Evolutionary conservation across 169 alveolate genomes (phyloP).

Genomic region (Cryptosporidium andersoni): DNA sequence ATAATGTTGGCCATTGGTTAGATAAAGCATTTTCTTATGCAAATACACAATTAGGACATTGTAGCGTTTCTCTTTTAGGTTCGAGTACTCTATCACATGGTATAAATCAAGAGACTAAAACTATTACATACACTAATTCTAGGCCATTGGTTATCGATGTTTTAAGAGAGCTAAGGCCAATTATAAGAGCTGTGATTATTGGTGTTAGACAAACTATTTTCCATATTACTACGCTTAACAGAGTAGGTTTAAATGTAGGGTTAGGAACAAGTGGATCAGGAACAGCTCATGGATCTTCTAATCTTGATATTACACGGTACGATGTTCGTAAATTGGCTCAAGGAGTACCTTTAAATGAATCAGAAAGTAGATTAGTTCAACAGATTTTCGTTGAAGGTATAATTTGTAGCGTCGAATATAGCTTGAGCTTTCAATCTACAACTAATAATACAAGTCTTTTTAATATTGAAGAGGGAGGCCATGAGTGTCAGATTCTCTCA

Average conservation of each 20-base stretch:
- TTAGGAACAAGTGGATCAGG: conserved; percentile 6
- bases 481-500: conserved; percentile 34
- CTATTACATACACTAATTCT: neutral
- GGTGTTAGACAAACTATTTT: conserved; percentile 66
- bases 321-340: conserved; percentile 33
- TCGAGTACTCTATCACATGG: conserved; percentile 25
- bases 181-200: conserved; percentile 49
- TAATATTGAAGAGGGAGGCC: conserved; percentile 37
- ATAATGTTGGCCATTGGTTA: conserved; percentile 31
- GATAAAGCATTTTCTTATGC: conserved; percentile 56
- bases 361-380: conserved; percentile 48
- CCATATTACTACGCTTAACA: conserved; percentile 59
- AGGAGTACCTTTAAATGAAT: conserved; percentile 49
- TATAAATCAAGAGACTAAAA: conserved; percentile 2
- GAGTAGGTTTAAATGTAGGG: neutral
- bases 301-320: conserved; percentile 48
- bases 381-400: conserved; percentile 58
- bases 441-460: conserved; percentile 4
- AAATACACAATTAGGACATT: conserved; percentile 64
- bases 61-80: conserved; percentile 44
- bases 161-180: conserved; percentile 65
- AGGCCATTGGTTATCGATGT: conserved; percentile 47
- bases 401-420: conserved; percentile 59
- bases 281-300: neutral
- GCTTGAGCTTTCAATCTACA: conserved; percentile 40